Evolutionary conservation across 2,329 filamentous ascomycete genomes (phyloP).

Genomic region (Sarocladiaceae sp.): DNA sequence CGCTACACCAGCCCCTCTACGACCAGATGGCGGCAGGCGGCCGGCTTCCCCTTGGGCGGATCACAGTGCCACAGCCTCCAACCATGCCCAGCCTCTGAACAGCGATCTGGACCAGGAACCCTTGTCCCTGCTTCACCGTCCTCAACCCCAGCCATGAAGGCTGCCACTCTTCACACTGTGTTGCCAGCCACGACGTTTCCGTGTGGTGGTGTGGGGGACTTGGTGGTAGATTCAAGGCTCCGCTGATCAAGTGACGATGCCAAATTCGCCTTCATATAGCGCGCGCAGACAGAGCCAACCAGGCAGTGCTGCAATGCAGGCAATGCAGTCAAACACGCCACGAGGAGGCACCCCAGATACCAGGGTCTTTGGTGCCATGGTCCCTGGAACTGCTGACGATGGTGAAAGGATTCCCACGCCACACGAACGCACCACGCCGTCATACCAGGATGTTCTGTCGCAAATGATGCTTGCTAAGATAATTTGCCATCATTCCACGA

Average conservation of each 20-base stretch:
- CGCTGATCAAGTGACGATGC: slow-evolving; percentile 9
- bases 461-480: background rate
- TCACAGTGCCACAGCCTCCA: background rate
- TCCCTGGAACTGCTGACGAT: background rate
- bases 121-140: background rate
- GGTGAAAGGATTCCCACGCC: background rate
- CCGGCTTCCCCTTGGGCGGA: background rate
- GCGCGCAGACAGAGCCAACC: background rate
- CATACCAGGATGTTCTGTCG: background rate
- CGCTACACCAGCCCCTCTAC: background rate
- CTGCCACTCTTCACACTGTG: background rate
- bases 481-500: background rate
- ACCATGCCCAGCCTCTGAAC: slow-evolving; percentile 2
- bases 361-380: slow-evolving; percentile 5
- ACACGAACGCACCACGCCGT: background rate
- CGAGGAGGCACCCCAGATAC: background rate
- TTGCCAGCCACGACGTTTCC: background rate
- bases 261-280: background rate
- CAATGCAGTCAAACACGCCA: background rate
- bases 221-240: background rate
- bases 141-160: background rate
- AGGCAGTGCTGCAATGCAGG: slow-evolving; percentile 1
- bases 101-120: slow-evolving; percentile 1
- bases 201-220: slow-evolving; percentile 4
- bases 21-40: background rate